These are phyloP conservation scores for Pseudisothecium myosuroides DNA, from an alignment of 225 moss, liverwort and hornwort species.

Conservation along the genomic window DNA sequence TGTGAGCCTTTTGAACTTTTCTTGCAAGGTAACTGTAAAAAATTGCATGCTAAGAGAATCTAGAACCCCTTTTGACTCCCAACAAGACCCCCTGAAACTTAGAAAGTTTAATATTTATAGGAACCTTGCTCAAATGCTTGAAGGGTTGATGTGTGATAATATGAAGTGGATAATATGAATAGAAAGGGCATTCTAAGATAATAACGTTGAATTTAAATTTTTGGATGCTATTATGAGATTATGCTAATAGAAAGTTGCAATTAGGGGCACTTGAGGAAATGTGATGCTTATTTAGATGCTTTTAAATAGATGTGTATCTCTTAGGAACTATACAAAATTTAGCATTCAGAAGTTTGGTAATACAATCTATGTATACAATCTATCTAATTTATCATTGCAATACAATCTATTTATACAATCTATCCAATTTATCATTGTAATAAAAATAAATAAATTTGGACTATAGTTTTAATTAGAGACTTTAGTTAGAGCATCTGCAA, in stretches of 20 bases:
- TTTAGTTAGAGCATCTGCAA: too few relatives aligned
- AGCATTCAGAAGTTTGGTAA: neutral
- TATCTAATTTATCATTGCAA: neutral
- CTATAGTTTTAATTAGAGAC: neutral
- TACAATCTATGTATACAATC: too few relatives aligned
- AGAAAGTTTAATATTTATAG: neutral
- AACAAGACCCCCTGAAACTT: neutral
- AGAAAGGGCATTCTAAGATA: neutral
- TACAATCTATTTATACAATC: too few relatives aligned
- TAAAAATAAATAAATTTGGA: neutral
- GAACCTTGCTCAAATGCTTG: neutral
- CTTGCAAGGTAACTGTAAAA: neutral
- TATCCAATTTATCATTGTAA: neutral
- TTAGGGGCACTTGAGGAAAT: neutral
- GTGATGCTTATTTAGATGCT: neutral
- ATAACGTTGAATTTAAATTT: accelerated
- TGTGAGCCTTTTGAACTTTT: neutral
- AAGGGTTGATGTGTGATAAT: neutral
- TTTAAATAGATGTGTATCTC: neutral
- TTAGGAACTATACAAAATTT: neutral
- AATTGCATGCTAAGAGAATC: neutral
- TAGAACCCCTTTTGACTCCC: neutral
- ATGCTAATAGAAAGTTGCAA: neutral
- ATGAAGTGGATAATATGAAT: neutral
- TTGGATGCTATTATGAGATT: neutral